Percentiles rank a stretch among this genome's conserved stretches.
These are phyloP conservation scores for Pseudonitzschia pungens DNA, from an alignment of 108 stramenopile species.

Conservation along the genomic window DNA sequence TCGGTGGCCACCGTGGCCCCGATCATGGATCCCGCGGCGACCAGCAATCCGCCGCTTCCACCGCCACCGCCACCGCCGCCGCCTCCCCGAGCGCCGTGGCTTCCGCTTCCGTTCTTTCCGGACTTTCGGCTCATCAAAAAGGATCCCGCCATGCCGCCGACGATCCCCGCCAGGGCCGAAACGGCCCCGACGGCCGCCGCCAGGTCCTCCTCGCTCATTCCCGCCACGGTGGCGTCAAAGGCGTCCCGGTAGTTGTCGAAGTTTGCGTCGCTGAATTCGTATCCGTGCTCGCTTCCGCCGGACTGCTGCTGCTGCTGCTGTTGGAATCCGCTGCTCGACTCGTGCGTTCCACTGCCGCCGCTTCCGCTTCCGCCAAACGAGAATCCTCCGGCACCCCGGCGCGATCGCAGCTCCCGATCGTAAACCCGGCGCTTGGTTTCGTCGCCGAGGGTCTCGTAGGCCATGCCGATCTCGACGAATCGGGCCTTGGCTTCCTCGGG, in stretches of 20 bases:
- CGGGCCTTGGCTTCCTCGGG: constrained; percentile 58
- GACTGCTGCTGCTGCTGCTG: neutral
- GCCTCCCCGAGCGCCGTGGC: constrained; percentile 13
- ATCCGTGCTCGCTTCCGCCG: neutral
- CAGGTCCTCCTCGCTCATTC: constrained; percentile 69
- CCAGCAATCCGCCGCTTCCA: constrained; percentile 36
- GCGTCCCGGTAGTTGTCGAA: constrained; percentile 58
- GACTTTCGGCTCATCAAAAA: constrained; percentile 12
- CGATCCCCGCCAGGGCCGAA: constrained; percentile 52
- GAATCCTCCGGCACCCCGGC: no score
- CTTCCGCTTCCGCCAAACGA: neutral
- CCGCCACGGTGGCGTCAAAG: constrained; percentile 66
- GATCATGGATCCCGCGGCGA: constrained; percentile 47
- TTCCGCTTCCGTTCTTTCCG: constrained; percentile 21
- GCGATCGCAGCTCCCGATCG: constrained; percentile 49
- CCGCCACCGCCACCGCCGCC: constrained; percentile 14
- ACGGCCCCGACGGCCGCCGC: constrained; percentile 59
- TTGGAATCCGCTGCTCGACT: neutral
- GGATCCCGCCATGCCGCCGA: constrained; percentile 56
- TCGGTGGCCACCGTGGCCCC: constrained; percentile 64
- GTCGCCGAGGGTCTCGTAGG: constrained; percentile 78
- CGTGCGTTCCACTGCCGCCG: neutral
- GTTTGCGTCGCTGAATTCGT: constrained; percentile 1
- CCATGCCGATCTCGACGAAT: constrained; percentile 78
- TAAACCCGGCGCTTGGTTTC: constrained; percentile 45